These are phyloP conservation scores for Cenococcum geophilum DNA, from an alignment of 495 filamentous ascomycete species.

Conservation along the genomic window DNA sequence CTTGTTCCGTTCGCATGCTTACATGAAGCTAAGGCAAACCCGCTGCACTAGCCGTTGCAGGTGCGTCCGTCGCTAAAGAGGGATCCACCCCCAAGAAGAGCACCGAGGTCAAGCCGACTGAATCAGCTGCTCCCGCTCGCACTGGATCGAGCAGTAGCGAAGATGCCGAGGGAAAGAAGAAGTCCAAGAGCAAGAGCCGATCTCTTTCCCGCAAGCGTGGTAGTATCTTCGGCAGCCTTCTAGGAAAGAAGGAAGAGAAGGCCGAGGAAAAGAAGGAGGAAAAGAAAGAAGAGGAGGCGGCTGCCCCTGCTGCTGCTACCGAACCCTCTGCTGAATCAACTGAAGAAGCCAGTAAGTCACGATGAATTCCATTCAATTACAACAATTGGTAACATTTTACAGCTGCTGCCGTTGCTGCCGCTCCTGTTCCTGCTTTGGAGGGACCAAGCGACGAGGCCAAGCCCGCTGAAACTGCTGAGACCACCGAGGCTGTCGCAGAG, in stretches of 20 bases:
- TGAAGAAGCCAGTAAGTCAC: neutral
- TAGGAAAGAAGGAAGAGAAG: conserved; percentile 59
- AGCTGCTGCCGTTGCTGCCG: conserved; percentile 16
- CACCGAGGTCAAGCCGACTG: conserved; percentile 35
- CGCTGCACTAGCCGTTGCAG: conserved; percentile 29
- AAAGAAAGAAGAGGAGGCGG: conserved; percentile 40
- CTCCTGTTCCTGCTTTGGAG: conserved; percentile 33
- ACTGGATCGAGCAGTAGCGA: conserved; percentile 29
- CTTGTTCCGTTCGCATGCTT: conserved; percentile 36
- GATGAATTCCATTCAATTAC: neutral
- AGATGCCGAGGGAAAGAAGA: conserved; percentile 41
- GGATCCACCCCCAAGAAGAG: conserved; percentile 39
- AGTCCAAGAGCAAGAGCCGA: conserved; percentile 46
- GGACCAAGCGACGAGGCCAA: conserved; percentile 34
- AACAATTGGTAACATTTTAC: neutral
- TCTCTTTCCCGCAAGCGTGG: conserved; percentile 80
- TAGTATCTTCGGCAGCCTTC: conserved; percentile 72
- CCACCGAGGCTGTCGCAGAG: conserved; percentile 32
- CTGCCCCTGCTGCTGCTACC: conserved; percentile 2
- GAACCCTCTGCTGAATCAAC: conserved; percentile 21
- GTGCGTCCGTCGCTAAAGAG: conserved; percentile 30
- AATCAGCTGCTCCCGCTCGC: conserved; percentile 27
- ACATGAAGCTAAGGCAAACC: conserved; percentile 40
- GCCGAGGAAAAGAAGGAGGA: conserved; percentile 44
- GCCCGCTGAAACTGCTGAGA: conserved; percentile 34